Evolutionary conservation across 768 basidiomycete species (phyloP), one percentile per base, ranked within the genome.

Genomic region (Boletus huronensis): DNA sequence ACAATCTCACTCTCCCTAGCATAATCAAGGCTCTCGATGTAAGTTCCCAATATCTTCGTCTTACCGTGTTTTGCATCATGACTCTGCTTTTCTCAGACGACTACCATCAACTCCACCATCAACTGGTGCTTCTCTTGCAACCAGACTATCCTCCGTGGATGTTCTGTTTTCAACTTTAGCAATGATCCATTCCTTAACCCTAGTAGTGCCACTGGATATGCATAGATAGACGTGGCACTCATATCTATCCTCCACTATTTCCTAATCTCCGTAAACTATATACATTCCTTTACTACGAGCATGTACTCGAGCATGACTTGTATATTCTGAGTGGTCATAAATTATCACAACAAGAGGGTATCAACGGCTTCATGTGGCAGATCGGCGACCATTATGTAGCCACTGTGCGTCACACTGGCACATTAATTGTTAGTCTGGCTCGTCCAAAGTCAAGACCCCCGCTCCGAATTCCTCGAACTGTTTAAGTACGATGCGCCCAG

Each of bases 91-190:
- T 43, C 34, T 50, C 21, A 70, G 69, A 55, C 48, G 59, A 61
- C 58, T 6, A 52, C 61, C 8, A 63, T 73, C 21, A 72, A 73
- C 46, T 57, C 62, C 5, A 73, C 71, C 2, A 23, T 54, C 3
- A 58, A 72, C 32, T 72, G 71, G 71, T 72, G 71, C 43, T 61
- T 64, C 48, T 61, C 64, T 29, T 74, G 73, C 58, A 70, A 70
- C 32, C 70, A 71, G 48, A 70, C 70, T n/a, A 8, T 71, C 29
- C 46, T 54, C n/a, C 68, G 68, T 26, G 68, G 68, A 38, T 70
- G 68, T 48, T 70, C 68, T 16, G 68, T 70, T 32, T 71, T 52
- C 54, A 64, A 71, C 57, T 70, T 3, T n/a, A 68, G 60, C 44
- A 57, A 39, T 3, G 70, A 70, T 45, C 63, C 61, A 44, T 70